Base-by-base conservation (phyloP, 2,329 filamentous ascomycete genomes). In the Colletotrichum liriopes region DNA sequence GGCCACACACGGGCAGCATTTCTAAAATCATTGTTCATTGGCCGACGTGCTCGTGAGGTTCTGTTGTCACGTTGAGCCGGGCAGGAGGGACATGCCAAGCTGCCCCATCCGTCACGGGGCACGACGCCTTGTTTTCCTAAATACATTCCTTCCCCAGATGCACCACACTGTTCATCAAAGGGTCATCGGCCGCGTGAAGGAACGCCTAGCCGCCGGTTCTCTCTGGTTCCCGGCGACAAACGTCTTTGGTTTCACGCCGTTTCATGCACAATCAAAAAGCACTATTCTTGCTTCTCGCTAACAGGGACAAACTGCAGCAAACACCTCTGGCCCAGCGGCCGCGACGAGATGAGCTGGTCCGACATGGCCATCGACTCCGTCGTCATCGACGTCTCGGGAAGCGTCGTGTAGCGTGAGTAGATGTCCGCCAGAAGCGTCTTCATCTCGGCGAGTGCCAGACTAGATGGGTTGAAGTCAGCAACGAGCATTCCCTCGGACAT, bases 291-390 rank as follows among this genome's bases (percentile, higher is more conserved):
- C 32, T 65, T 69, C 29, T 65, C 65, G 16, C 43, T 59, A 43
- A 81, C 71, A 0, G 84, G 82, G 18, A 83, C 76, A 71, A 91
- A 88, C 59, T 79, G 83, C 60, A 93, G 77, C 66, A 89, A 80
- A 75, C 91, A 93, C 64, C 80, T 87, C 78, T 92, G 87, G 7
- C 87, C 90, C 52, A 85, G 78, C 0, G 91, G 91, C 58, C 91
- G 84, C 20, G 90, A 88, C 11, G 91, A 92, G 67, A 93, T 92
- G 41, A 93, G 84, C 77, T 93, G 91, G 76, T 93, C 91, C 29
- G 89, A 86, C 84, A 93, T 89, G 43, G 84, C 83, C 92, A 93
- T 93, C 32, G 85, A 85, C 39, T 84, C 86, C 7, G 81, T 81
- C 75, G 85, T 88, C 86, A 89, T 91, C 18, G 82, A 83, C 11